Percentiles rank a stretch among this genome's conserved stretches.
phyloP scores from a whole-genome alignment of 169 alveolate genomes.

The Blepharisma undulans region DNA sequence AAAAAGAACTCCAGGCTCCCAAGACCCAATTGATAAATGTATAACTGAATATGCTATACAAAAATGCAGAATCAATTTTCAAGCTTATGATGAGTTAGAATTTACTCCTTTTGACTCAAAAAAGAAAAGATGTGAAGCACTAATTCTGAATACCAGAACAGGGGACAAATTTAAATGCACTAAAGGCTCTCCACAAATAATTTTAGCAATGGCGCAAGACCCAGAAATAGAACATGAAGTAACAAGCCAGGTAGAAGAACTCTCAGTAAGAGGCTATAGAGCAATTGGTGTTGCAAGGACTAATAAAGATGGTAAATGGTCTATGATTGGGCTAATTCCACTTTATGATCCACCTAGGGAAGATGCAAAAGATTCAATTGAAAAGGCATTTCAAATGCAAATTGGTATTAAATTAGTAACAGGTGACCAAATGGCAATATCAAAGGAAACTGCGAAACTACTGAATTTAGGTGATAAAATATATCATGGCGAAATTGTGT shows the following conservation, averaged over 20 bases:
- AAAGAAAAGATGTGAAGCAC: slow-evolving; percentile 61
- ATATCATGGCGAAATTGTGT: slow-evolving; percentile 54
- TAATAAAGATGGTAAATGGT: slow-evolving; percentile 47
- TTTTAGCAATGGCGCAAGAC: slow-evolving; percentile 51
- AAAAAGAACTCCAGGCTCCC: slow-evolving; percentile 28
- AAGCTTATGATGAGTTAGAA: slow-evolving; percentile 43
- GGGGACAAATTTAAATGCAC: slow-evolving; percentile 45
- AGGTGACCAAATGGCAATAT: slow-evolving; percentile 79
- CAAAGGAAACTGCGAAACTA: slow-evolving; percentile 76
- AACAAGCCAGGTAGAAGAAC: slow-evolving; percentile 35
- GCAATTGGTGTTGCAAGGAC: slow-evolving; percentile 40
- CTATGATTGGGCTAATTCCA: slow-evolving; percentile 53
- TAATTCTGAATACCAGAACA: slow-evolving; percentile 33
- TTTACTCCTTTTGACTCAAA: slow-evolving; percentile 67
- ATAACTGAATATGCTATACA: background rate
- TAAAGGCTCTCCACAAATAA: slow-evolving; percentile 73
- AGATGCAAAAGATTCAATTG: slow-evolving; percentile 67
- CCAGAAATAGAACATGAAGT: slow-evolving; percentile 38
- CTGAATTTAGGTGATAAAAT: slow-evolving; percentile 62
- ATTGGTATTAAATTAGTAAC: slow-evolving; percentile 64
- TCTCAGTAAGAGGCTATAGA: slow-evolving; percentile 33
- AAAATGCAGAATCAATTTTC: background rate
- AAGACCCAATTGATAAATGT: background rate
- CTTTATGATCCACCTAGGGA: slow-evolving; percentile 59
- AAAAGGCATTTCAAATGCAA: slow-evolving; percentile 65